phyloP scores from a whole-genome alignment of 768 basidiomycete species.

The Exidia glandulosa region DNA sequence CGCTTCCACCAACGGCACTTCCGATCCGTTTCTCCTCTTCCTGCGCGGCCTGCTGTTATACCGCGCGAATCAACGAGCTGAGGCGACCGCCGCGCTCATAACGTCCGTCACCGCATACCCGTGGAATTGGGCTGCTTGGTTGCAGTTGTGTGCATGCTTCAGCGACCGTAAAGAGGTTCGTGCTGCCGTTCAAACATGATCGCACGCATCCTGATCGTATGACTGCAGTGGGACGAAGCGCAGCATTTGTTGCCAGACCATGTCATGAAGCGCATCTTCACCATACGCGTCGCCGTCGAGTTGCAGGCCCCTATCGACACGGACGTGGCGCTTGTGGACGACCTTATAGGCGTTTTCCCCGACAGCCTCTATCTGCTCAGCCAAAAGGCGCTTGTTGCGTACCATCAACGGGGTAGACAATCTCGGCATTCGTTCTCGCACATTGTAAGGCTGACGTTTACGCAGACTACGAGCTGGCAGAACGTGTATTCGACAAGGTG shows the following conservation, averaged over 20 bases:
- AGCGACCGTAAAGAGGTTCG: constrained; percentile 78
- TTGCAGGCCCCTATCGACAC: constrained; percentile 82
- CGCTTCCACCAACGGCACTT: constrained; percentile 40
- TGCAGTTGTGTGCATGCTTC: constrained; percentile 65
- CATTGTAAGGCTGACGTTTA: constrained; percentile 3
- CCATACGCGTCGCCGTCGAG: constrained; percentile 81
- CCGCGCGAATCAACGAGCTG: constrained; percentile 66
- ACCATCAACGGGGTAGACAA: constrained; percentile 75
- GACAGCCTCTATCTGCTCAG: constrained; percentile 79
- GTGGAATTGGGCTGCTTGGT: constrained; percentile 96
- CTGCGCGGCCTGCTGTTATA: constrained; percentile 77
- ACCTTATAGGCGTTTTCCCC: constrained; percentile 72
- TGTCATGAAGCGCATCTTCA: constrained; percentile 41
- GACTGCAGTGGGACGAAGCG: not conserved
- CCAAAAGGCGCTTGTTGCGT: constrained; percentile 73
- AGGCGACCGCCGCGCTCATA: constrained; percentile 74
- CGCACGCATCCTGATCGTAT: not conserved
- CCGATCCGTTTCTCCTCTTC: constrained; percentile 77
- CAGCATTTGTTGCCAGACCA: constrained; percentile 4
- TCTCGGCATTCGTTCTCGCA: not conserved
- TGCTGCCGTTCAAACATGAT: not conserved
- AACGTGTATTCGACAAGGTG: constrained; percentile 75
- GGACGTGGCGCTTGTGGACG: constrained; percentile 72
- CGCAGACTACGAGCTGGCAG: constrained; percentile 80
- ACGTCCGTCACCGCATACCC: constrained; percentile 67